phyloP scores from a whole-genome alignment of 164 flowering plant species.

The Liriodendron chinense region DNA sequence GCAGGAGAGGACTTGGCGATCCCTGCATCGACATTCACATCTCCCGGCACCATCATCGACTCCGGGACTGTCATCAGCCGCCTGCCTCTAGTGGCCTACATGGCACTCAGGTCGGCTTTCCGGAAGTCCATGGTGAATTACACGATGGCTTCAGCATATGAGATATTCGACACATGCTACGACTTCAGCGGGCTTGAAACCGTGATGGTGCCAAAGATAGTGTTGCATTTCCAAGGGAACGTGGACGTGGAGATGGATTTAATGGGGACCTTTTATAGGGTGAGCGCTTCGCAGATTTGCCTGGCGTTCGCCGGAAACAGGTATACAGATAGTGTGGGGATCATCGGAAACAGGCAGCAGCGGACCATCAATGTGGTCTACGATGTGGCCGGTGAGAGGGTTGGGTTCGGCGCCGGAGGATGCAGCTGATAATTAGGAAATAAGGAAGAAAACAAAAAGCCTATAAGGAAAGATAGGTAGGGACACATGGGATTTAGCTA shows the following conservation, averaged over 20 bases:
- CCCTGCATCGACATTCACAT: neutral
- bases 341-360: conserved; percentile 17
- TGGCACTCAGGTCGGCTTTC: conserved; percentile 28
- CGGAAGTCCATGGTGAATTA: conserved; percentile 21
- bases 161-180: conserved; percentile 15
- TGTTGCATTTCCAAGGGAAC: neutral
- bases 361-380: conserved; percentile 7
- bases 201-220: conserved; percentile 3
- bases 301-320: conserved; percentile 28
- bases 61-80: conserved; percentile 51
- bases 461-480: no score
- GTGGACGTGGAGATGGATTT: conserved; percentile 24
- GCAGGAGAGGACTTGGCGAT: conserved; percentile 1
- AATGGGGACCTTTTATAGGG: conserved; percentile 30
- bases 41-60: conserved; percentile 32
- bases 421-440: conserved; percentile 8
- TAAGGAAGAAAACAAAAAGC: no score
- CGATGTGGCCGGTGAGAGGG: neutral
- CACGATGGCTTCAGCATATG: neutral
- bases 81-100: conserved; percentile 33
- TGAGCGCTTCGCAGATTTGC: conserved; percentile 24
- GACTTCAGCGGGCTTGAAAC: conserved; percentile 1
- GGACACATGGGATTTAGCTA: no score
- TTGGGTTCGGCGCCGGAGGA: conserved; percentile 12
- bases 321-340: neutral